phyloP scores from a whole-genome alignment of 106 monocot species.

The Triglochin maritima region DNA sequence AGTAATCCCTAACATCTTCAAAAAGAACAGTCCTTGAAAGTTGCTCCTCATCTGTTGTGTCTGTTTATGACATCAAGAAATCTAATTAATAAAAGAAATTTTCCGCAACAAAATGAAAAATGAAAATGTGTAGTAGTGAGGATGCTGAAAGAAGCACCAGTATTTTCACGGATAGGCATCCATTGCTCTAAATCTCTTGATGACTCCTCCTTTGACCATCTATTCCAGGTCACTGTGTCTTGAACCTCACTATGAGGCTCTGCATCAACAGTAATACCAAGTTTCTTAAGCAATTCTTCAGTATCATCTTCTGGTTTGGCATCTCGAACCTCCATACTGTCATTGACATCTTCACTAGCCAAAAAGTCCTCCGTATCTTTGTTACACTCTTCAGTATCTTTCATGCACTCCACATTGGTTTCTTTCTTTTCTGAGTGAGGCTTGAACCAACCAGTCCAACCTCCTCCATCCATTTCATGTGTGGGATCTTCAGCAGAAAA shows the following conservation, averaged over 20 bases:
- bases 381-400: slow-evolving; percentile 15
- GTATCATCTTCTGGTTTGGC: slow-evolving; percentile 40
- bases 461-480: slow-evolving; percentile 63
- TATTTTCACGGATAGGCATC: slow-evolving; percentile 78
- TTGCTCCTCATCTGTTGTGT: slow-evolving; percentile 33
- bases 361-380: neutral
- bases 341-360: slow-evolving; percentile 28
- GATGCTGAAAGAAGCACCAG: slow-evolving; percentile 44
- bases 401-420: slow-evolving; percentile 15
- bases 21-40: slow-evolving; percentile 83
- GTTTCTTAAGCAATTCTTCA: slow-evolving; percentile 69
- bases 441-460: slow-evolving; percentile 84
- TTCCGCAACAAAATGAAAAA: neutral
- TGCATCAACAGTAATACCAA: slow-evolving; percentile 64
- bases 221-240: slow-evolving; percentile 77
- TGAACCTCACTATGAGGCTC: slow-evolving; percentile 71
- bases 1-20: slow-evolving; percentile 78
- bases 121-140: neutral
- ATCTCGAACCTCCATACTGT: slow-evolving; percentile 31
- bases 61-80: slow-evolving; percentile 9
- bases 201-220: slow-evolving; percentile 68
- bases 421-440: slow-evolving; percentile 23
- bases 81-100: neutral
- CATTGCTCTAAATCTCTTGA: slow-evolving; percentile 68
- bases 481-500: slow-evolving; percentile 24